Evolutionary conservation across 164 flowering plant genomes (phyloP).

Genomic region (Aristolochia californica): DNA sequence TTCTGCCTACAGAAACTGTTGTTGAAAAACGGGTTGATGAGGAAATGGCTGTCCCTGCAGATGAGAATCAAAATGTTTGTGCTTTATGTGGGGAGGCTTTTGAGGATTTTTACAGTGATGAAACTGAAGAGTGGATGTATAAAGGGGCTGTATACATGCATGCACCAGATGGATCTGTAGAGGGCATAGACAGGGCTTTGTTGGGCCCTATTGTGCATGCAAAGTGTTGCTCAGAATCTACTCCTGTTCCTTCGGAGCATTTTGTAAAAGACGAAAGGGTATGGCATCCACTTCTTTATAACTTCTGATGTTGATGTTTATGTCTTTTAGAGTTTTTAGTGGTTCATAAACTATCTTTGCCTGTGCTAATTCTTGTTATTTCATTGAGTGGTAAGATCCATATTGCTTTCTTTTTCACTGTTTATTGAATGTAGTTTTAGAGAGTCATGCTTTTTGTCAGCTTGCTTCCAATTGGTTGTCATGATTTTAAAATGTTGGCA

Average conservation of each 20-base stretch:
- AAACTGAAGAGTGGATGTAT: conserved; percentile 97
- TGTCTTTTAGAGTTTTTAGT: too few species aligned
- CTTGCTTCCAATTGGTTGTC: too few species aligned
- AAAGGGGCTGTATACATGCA: conserved; percentile 86
- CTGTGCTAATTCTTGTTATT: too few species aligned
- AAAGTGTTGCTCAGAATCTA: conserved; percentile 71
- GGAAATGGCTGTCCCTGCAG: conserved; percentile 95
- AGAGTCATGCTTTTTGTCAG: too few species aligned
- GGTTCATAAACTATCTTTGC: too few species aligned
- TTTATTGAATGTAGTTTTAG: too few species aligned
- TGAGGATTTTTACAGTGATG: conserved; percentile 89
- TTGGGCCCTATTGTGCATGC: conserved; percentile 96
- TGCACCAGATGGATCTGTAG: conserved; percentile 49
- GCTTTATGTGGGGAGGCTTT: conserved; percentile 88
- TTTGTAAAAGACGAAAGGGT: conserved; percentile 46
- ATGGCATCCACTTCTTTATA: conserved; percentile 18
- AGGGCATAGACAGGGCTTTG: conserved; percentile 52
- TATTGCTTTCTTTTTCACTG: too few species aligned
- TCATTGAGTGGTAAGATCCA: too few species aligned
- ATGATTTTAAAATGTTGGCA: too few species aligned
- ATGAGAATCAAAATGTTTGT: conserved; percentile 79
- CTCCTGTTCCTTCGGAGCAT: conserved; percentile 32
- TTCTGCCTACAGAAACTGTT: conserved; percentile 54
- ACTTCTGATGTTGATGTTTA: too few species aligned
- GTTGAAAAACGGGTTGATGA: conserved; percentile 65